These are phyloP conservation scores for Dianthus caryophyllus DNA, from an alignment of 148 eudicot species.

Conservation along the genomic window DNA sequence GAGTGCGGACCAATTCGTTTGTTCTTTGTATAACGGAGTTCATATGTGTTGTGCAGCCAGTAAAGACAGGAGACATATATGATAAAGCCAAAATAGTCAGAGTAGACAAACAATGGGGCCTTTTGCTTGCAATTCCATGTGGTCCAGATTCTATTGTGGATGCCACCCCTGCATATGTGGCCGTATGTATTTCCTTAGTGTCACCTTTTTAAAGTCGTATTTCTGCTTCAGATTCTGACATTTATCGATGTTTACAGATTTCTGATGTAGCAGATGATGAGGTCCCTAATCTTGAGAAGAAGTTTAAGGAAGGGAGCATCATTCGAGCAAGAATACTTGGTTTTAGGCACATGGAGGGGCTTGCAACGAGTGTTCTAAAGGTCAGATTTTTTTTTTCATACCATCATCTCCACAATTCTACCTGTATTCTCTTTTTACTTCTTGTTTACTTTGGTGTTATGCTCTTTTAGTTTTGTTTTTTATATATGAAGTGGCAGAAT, in stretches of 20 bases:
- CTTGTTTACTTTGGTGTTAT: neutral
- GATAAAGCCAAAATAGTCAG: constrained; percentile 70
- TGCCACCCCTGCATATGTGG: constrained; percentile 83
- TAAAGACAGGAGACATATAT: constrained; percentile 71
- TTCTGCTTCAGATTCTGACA: constrained; percentile 6
- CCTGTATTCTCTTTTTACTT: neutral
- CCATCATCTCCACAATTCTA: neutral
- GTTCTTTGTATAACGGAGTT: constrained; percentile 13
- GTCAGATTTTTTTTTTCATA: constrained; percentile 32
- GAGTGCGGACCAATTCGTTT: neutral
- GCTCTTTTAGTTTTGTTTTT: neutral
- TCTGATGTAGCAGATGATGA: constrained; percentile 87
- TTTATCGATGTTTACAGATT: constrained; percentile 39
- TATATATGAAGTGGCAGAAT: neutral
- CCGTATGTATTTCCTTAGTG: constrained; percentile 43
- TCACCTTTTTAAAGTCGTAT: neutral
- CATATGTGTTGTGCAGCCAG: constrained; percentile 43
- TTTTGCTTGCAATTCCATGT: constrained; percentile 78
- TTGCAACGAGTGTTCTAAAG: constrained; percentile 88
- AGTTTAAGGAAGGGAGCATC: constrained; percentile 67
- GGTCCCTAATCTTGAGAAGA: constrained; percentile 58
- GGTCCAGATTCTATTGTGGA: constrained; percentile 60
- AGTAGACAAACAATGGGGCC: constrained; percentile 74
- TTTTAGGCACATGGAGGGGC: constrained; percentile 86
- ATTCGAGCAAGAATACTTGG: constrained; percentile 87